A percentile compares a stretch with the other conserved stretches of the same genome.
Evolutionary conservation across 78 protist species (phyloP).

Genomic region (Anaeramoeba flamelloides): DNA sequence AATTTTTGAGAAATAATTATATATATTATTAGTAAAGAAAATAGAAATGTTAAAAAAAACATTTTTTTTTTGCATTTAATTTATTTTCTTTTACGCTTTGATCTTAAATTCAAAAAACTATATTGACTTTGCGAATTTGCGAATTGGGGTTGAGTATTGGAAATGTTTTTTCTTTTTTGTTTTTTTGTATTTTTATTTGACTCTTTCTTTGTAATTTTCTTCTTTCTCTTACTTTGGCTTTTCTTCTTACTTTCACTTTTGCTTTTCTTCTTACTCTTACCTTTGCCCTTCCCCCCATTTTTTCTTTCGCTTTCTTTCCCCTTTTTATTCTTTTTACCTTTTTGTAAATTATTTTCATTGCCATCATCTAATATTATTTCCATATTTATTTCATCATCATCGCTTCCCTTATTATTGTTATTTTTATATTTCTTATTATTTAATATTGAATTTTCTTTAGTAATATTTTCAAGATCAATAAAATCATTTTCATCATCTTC

Average conservation of each 20-base stretch:
- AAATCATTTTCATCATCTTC: constrained; percentile 1
- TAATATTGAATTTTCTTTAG: neutral
- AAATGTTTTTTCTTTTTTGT: too few relatives aligned
- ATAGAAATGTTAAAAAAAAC: too few relatives aligned
- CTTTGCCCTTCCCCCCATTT: constrained; percentile 3
- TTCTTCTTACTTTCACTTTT: constrained; percentile 7
- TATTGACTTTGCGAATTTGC: too few relatives aligned
- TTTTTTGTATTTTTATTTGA: neutral
- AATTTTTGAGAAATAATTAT: too few relatives aligned
- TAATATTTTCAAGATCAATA: neutral
- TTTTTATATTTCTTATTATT: neutral
- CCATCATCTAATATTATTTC: neutral
- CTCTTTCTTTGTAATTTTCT: constrained; percentile 3
- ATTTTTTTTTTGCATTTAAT: too few relatives aligned
- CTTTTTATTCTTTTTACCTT: too few relatives aligned
- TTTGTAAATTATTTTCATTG: neutral
- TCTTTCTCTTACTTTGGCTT: constrained; percentile 7
- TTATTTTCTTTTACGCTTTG: too few relatives aligned
- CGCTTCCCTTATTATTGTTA: neutral
- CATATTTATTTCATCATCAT: neutral
- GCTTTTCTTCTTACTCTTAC: constrained; percentile 6
- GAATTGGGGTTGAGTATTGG: too few relatives aligned
- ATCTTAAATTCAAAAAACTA: too few relatives aligned
- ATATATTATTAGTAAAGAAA: too few relatives aligned
- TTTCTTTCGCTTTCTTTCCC: neutral